These are phyloP conservation scores for Candida lessepsii DNA, from an alignment of 805 yeast species.

Conservation along the genomic window DNA sequence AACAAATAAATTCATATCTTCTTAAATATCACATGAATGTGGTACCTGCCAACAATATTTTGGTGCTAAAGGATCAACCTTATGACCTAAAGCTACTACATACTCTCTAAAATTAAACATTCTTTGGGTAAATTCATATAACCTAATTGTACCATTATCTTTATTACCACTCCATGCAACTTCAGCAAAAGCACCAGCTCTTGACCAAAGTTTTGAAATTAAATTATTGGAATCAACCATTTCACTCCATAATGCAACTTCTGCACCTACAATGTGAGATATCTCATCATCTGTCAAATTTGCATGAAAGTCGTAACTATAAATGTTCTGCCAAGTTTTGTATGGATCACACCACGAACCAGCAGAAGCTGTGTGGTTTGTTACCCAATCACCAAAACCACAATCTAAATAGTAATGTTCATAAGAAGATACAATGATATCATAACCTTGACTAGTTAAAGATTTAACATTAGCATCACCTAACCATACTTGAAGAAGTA, in stretches of 20 bases:
- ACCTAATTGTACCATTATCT: slow-evolving; percentile 28
- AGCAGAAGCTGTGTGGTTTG: slow-evolving; percentile 33
- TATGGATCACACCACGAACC: slow-evolving; percentile 46
- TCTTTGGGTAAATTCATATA: slow-evolving; percentile 30
- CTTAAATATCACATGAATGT: slow-evolving; percentile 34
- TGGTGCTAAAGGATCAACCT: slow-evolving; percentile 36
- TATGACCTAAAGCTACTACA: slow-evolving; percentile 33
- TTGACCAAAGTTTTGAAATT: slow-evolving; percentile 37
- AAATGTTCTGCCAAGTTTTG: slow-evolving; percentile 44
- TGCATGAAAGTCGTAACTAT: slow-evolving; percentile 32
- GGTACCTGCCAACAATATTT: slow-evolving; percentile 35
- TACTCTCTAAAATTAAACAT: slow-evolving; percentile 40
- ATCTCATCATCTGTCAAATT: slow-evolving; percentile 29
- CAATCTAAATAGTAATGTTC: slow-evolving; percentile 40
- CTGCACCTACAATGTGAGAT: slow-evolving; percentile 36
- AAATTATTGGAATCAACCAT: slow-evolving; percentile 32
- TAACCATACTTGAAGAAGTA: slow-evolving; percentile 38
- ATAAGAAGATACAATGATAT: slow-evolving; percentile 36
- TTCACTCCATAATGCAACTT: slow-evolving; percentile 41
- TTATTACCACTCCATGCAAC: slow-evolving; percentile 41
- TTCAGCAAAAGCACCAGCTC: slow-evolving; percentile 43
- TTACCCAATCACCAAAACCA: slow-evolving; percentile 37
- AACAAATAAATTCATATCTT: not conserved
- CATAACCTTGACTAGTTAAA: slow-evolving; percentile 34
- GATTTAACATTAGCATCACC: slow-evolving; percentile 20